Conservation (phyloP, 2,329 filamentous ascomycete genomes). For the Coniochaeta sp. region DNA sequence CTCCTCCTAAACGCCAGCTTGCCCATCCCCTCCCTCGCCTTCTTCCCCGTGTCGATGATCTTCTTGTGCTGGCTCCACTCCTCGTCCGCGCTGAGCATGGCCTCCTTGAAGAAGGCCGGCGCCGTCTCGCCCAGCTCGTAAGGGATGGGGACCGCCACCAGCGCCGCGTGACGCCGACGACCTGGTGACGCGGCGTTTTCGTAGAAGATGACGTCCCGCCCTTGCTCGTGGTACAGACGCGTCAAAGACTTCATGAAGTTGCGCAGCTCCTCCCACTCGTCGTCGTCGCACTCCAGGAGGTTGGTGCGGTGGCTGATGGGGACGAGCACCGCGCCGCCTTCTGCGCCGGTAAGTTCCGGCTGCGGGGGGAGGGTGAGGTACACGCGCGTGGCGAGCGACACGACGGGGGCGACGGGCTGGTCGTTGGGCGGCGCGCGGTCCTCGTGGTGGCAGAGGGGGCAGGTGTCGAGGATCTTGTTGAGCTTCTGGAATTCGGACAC, state of each 20-base stretch:
- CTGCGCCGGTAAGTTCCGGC: conserved; percentile 64
- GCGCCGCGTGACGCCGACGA: conserved; percentile 73
- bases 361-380: conserved; percentile 86
- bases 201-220: conserved; percentile 91
- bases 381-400: conserved; percentile 78
- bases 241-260: conserved; percentile 99
- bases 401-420: conserved; percentile 70
- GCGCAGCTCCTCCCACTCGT: conserved; percentile 97
- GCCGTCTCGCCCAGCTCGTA: conserved; percentile 87
- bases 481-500: conserved; percentile 86
- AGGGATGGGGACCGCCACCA: conserved; percentile 81
- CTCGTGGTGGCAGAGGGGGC: conserved; percentile 88
- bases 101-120: conserved; percentile 92
- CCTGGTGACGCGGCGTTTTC: conserved; percentile 85
- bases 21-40: conserved; percentile 61
- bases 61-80: conserved; percentile 97
- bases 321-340: conserved; percentile 80
- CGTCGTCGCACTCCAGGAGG: conserved; percentile 94
- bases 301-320: conserved; percentile 83
- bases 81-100: conserved; percentile 78
- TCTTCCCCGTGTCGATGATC: conserved; percentile 77
- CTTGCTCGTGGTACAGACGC: conserved; percentile 89
- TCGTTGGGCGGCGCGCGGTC: conserved; percentile 60
- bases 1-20: conserved; percentile 74
- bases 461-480: conserved; percentile 77